Conservation (phyloP, 208 protist species). For the Blastocrithidia nonstop region DNA sequence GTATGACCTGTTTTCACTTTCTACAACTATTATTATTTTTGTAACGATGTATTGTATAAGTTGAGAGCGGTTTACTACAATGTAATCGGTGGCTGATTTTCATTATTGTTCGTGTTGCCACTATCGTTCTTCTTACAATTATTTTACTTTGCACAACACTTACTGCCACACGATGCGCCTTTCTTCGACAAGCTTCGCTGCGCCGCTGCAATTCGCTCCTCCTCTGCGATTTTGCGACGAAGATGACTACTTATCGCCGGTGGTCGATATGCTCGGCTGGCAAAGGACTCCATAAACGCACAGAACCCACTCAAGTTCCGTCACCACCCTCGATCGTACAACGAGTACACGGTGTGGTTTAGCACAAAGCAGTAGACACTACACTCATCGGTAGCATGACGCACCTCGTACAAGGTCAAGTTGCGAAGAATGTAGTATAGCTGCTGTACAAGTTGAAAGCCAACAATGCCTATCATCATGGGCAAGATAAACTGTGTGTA, state of each 20-base stretch:
- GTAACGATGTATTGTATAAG: too few relatives aligned
- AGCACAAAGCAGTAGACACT: constrained; percentile 61
- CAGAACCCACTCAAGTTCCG: constrained; percentile 39
- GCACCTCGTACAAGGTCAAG: constrained; percentile 57
- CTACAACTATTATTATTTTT: neutral
- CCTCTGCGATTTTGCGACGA: constrained; percentile 16
- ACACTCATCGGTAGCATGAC: constrained; percentile 21
- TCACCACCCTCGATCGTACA: constrained; percentile 38
- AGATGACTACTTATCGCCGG: constrained; percentile 40
- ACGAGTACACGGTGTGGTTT: constrained; percentile 26
- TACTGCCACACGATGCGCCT: neutral
- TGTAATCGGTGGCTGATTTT: neutral
- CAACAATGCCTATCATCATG: constrained; percentile 17
- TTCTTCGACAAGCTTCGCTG: neutral
- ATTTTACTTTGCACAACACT: neutral
- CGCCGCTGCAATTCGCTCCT: constrained; percentile 14
- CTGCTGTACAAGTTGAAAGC: constrained; percentile 18
- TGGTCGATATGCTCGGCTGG: constrained; percentile 17
- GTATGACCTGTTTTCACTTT: constrained; percentile 7
- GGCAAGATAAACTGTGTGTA: constrained; percentile 37
- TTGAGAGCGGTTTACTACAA: neutral
- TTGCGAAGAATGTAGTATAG: constrained; percentile 26
- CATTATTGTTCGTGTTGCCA: neutral
- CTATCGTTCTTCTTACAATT: neutral
- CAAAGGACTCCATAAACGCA: constrained; percentile 12